Evolutionary conservation across 2,329 filamentous ascomycete species (phyloP).

Genomic region (Fusarium tricinctum): DNA sequence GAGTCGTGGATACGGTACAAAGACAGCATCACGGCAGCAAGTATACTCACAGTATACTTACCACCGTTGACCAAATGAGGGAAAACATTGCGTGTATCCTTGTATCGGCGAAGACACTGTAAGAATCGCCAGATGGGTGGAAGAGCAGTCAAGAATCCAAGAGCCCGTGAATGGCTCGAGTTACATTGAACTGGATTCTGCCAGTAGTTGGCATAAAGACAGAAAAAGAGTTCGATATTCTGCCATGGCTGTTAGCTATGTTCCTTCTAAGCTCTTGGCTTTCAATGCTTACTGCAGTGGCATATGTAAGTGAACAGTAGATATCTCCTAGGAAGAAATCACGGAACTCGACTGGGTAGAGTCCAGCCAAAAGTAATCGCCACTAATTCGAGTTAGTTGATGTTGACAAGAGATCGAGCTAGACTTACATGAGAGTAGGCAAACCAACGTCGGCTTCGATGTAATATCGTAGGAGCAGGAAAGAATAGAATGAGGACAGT

Average conservation of each 20-base stretch:
- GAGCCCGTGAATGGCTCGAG: slow-evolving; percentile 82
- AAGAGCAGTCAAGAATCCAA: slow-evolving; percentile 87
- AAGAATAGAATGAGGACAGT: slow-evolving; percentile 79
- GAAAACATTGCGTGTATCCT: slow-evolving; percentile 87
- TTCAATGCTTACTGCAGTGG: slow-evolving; percentile 77
- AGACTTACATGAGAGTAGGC: slow-evolving; percentile 84
- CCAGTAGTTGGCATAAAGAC: slow-evolving; percentile 88
- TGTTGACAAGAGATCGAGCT: rapidly evolving
- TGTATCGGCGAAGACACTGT: slow-evolving; percentile 91
- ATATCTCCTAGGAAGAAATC: slow-evolving; percentile 99
- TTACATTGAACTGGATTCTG: slow-evolving; percentile 81
- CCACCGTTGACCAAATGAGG: slow-evolving; percentile 93
- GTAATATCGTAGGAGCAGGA: slow-evolving; percentile 80
- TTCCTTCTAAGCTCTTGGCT: neutral
- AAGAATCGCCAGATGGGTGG: slow-evolving; percentile 92
- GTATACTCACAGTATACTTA: slow-evolving; percentile 89
- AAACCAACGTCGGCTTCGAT: slow-evolving; percentile 86
- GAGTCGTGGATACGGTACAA: slow-evolving; percentile 82
- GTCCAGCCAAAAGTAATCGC: slow-evolving; percentile 84
- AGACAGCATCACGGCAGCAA: slow-evolving; percentile 82
- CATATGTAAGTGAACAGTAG: slow-evolving; percentile 95
- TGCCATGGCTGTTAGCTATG: slow-evolving; percentile 53
- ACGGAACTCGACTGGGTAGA: slow-evolving; percentile 95
- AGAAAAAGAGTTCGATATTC: slow-evolving; percentile 96
- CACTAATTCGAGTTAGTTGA: slow-evolving; percentile 67